Evolutionary conservation across 495 filamentous ascomycete genomes (phyloP).

Genomic region (Penicillium antarcticum): DNA sequence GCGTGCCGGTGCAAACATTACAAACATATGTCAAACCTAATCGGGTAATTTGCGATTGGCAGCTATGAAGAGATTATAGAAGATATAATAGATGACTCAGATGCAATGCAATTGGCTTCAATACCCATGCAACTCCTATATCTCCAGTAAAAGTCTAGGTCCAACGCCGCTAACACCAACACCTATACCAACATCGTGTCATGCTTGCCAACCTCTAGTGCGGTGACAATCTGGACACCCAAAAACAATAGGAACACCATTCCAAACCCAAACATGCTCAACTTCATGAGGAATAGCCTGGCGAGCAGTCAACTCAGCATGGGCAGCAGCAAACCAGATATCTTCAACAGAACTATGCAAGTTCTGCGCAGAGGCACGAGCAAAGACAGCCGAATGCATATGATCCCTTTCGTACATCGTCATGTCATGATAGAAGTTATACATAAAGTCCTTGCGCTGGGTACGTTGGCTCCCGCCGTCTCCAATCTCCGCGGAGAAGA

Average conservation of each 20-base stretch:
- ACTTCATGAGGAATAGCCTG: constrained; percentile 29
- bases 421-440: constrained; percentile 42
- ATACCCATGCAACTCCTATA: background rate
- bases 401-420: constrained; percentile 35
- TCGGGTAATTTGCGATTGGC: background rate
- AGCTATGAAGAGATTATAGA: background rate
- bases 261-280: constrained; percentile 32
- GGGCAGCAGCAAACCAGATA: constrained; percentile 43
- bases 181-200: constrained; percentile 8
- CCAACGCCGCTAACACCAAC: constrained; percentile 15
- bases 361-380: constrained; percentile 26
- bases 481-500: constrained; percentile 46
- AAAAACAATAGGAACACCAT: constrained; percentile 35
- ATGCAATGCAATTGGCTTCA: background rate
- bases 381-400: constrained; percentile 39
- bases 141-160: constrained; percentile 1
- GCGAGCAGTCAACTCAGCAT: constrained; percentile 29
- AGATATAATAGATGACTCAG: background rate
- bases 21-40: constrained; percentile 11
- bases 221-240: constrained; percentile 33
- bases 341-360: constrained; percentile 35
- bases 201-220: constrained; percentile 36
- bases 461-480: constrained; percentile 40
- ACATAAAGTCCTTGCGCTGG: constrained; percentile 47
- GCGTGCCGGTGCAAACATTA: constrained; percentile 25